A percentile compares a stretch with the other conserved stretches of the same genome.
These are phyloP conservation scores for Fusarium denticulatum DNA, from an alignment of 2,329 filamentous ascomycete species.

Conservation along the genomic window DNA sequence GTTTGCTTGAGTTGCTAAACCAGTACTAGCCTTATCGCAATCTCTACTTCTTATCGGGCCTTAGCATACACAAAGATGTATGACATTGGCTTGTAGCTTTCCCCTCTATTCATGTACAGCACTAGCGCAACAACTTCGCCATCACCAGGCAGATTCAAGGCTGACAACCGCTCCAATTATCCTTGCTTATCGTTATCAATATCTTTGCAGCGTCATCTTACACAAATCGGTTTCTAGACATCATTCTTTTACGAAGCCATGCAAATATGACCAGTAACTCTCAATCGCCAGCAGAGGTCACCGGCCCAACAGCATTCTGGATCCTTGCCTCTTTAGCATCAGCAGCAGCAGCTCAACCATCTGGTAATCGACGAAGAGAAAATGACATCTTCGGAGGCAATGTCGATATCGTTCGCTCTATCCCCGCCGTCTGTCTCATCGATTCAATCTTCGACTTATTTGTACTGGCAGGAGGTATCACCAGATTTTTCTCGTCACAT, in stretches of 20 bases:
- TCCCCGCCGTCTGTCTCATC: neutral
- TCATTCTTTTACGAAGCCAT: neutral
- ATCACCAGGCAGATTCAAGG: neutral
- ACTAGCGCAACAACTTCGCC: neutral
- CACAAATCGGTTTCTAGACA: neutral
- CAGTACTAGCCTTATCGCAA: neutral
- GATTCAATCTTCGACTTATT: neutral
- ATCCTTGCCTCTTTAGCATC: conserved; percentile 2
- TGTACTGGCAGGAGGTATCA: neutral
- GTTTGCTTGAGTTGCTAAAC: neutral
- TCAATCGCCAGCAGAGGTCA: neutral
- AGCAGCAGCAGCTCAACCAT: conserved; percentile 3
- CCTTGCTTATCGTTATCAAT: neutral
- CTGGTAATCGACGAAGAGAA: neutral
- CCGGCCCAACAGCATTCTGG: conserved; percentile 12
- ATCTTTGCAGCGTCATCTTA: neutral
- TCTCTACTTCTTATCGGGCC: neutral
- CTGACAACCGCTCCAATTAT: neutral
- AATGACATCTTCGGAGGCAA: neutral
- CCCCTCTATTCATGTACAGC: fast-evolving
- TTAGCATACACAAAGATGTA: fast-evolving
- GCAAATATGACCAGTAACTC: neutral
- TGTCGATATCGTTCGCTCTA: conserved; percentile 1
- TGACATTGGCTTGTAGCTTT: fast-evolving
- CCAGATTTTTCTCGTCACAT: fast-evolving